Conservation (phyloP, 202 grass and related monocot species). For the Saccharum hybrid region DNA sequence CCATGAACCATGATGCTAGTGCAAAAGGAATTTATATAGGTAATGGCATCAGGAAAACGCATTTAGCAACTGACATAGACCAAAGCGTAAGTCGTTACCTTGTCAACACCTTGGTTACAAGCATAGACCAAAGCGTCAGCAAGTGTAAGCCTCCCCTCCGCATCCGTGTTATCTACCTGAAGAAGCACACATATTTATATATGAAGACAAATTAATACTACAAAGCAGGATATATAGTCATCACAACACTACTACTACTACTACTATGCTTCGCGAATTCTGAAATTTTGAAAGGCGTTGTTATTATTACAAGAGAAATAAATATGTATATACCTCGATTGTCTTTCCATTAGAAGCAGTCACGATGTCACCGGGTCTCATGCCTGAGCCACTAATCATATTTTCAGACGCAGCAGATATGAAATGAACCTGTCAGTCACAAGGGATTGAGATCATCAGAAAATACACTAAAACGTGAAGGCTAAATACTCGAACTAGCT, state of each 20-base stretch:
- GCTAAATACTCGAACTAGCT: not conserved
- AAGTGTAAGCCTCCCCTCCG: slow-evolving; percentile 98
- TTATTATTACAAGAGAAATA: not conserved
- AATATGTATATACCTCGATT: slow-evolving; percentile 60
- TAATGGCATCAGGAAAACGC: not conserved
- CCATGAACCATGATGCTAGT: not conserved
- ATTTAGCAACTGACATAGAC: slow-evolving; percentile 45
- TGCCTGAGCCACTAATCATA: slow-evolving; percentile 96
- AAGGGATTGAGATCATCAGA: not conserved
- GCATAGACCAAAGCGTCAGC: slow-evolving; percentile 96
- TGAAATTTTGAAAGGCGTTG: not conserved
- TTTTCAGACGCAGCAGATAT: slow-evolving; percentile 91
- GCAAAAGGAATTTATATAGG: no score
- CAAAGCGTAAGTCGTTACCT: slow-evolving; percentile 77
- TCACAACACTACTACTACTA: no score
- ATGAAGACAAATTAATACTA: not conserved
- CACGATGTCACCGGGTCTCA: slow-evolving; percentile 93
- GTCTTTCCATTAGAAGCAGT: slow-evolving; percentile 95
- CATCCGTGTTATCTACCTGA: slow-evolving; percentile 98
- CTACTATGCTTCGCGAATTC: not conserved
- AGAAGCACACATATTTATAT: slow-evolving; percentile 3
- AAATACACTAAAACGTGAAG: not conserved
- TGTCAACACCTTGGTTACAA: slow-evolving; percentile 93
- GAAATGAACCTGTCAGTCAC: slow-evolving; percentile 73
- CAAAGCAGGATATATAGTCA: no score